These are phyloP conservation scores for Phytophthora ohioensis DNA, from an alignment of 352 stramenopile genomes.

Conservation along the genomic window DNA sequence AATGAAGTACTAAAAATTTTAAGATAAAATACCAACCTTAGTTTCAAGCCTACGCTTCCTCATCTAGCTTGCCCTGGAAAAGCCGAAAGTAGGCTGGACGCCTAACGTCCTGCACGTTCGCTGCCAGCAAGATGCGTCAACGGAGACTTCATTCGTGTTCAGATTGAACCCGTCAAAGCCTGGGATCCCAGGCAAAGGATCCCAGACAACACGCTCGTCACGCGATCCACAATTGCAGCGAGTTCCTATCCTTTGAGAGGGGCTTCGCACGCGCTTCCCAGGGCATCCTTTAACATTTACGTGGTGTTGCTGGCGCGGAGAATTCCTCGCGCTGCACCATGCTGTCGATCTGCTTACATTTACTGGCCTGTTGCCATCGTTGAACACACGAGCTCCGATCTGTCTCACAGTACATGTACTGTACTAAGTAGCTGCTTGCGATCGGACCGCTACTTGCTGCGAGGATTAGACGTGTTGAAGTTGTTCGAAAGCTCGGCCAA, in stretches of 20 bases:
- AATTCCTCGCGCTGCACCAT: conserved; percentile 7
- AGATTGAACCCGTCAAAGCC: conserved; percentile 11
- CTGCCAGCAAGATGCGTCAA: neutral
- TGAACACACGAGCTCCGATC: conserved; percentile 1
- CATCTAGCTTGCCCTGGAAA: no score
- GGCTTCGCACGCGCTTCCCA: neutral
- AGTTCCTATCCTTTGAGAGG: conserved; percentile 13
- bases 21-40: neutral
- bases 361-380: neutral
- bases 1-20: no score
- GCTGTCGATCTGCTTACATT: conserved; percentile 5
- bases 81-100: no score
- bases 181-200: conserved; percentile 16
- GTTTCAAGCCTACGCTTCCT: conserved; percentile 1
- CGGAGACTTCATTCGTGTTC: neutral
- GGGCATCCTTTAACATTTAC: neutral
- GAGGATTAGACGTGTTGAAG: conserved; percentile 21
- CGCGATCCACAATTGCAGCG: conserved; percentile 4
- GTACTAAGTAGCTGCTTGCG: neutral
- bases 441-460: neutral
- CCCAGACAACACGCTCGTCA: conserved; percentile 8
- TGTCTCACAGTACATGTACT: conserved; percentile 30
- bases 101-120: no score
- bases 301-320: neutral
- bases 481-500: neutral